Conservation (phyloP, 805 yeast genomes). For the Suhomyces kilbournensis region DNA sequence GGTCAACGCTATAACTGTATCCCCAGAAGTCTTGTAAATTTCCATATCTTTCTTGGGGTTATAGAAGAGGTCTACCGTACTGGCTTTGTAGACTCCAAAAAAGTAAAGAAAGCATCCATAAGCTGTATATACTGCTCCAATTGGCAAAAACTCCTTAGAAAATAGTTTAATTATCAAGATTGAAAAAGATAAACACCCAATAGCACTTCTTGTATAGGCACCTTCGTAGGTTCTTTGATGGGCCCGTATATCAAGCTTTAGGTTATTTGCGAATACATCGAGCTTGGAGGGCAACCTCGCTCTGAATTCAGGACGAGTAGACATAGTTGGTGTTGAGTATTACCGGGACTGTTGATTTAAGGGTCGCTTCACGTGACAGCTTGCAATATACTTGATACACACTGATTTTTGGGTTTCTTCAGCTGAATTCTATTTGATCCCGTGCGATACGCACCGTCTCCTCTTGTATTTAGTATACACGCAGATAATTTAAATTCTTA, state of each 20-base stretch:
- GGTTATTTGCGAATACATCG: constrained; percentile 35
- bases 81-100: constrained; percentile 37
- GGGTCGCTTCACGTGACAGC: neutral
- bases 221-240: constrained; percentile 85
- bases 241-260: constrained; percentile 56
- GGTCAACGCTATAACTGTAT: constrained; percentile 52
- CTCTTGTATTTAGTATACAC: neutral
- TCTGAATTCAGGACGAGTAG: constrained; percentile 7
- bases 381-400: neutral
- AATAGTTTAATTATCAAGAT: constrained; percentile 64
- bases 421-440: neutral
- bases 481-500: neutral
- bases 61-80: constrained; percentile 35
- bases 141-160: constrained; percentile 57
- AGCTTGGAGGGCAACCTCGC: constrained; percentile 31
- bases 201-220: constrained; percentile 71
- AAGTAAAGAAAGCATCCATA: constrained; percentile 50
- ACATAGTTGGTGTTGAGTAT: neutral
- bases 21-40: constrained; percentile 60
- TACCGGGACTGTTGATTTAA: neutral
- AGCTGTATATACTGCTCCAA: constrained; percentile 63
- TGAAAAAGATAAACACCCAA: constrained; percentile 65
- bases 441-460: neutral
- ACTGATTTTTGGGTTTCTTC: neutral
- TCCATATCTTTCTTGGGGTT: constrained; percentile 34